These are phyloP conservation scores for Mucor saturninus DNA, from an alignment of 371 early-diverging fungal genomes.

Conservation along the genomic window DNA sequence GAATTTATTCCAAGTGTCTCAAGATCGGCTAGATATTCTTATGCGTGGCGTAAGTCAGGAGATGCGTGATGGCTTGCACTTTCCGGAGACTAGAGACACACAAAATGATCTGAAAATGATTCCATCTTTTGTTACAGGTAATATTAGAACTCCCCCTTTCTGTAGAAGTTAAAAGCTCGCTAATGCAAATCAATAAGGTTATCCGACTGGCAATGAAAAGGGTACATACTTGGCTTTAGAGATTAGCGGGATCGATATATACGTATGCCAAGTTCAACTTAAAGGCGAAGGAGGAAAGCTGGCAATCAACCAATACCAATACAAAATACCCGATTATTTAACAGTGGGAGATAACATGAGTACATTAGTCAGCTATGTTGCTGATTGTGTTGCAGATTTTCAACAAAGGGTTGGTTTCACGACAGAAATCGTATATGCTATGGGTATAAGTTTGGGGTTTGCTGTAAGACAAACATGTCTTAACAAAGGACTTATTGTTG, in stretches of 20 bases:
- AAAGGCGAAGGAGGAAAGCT: constrained; percentile 56
- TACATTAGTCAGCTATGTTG: constrained; percentile 46
- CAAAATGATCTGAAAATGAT: constrained; percentile 51
- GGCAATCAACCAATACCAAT: constrained; percentile 65
- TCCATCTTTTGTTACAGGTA: constrained; percentile 54
- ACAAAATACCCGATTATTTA: constrained; percentile 80
- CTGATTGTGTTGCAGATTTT: constrained; percentile 54
- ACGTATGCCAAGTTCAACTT: constrained; percentile 54
- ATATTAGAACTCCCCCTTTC: neutral
- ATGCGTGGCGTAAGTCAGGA: constrained; percentile 42
- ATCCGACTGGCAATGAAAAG: constrained; percentile 83
- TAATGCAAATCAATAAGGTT: constrained; percentile 27
- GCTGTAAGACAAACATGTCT: constrained; percentile 51
- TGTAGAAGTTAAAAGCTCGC: neutral
- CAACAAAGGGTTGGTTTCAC: constrained; percentile 35
- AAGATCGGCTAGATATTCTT: constrained; percentile 30
- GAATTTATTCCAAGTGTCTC: constrained; percentile 39
- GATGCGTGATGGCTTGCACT: constrained; percentile 43
- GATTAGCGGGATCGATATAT: constrained; percentile 79
- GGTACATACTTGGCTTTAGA: constrained; percentile 91
- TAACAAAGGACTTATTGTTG: constrained; percentile 45
- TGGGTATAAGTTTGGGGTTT: constrained; percentile 54
- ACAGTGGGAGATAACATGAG: constrained; percentile 61
- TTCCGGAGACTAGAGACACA: neutral
- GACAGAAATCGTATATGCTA: constrained; percentile 27